Base-by-base conservation (phyloP, 2,329 filamentous ascomycete species). In the Talaromyces pinophilus region DNA sequence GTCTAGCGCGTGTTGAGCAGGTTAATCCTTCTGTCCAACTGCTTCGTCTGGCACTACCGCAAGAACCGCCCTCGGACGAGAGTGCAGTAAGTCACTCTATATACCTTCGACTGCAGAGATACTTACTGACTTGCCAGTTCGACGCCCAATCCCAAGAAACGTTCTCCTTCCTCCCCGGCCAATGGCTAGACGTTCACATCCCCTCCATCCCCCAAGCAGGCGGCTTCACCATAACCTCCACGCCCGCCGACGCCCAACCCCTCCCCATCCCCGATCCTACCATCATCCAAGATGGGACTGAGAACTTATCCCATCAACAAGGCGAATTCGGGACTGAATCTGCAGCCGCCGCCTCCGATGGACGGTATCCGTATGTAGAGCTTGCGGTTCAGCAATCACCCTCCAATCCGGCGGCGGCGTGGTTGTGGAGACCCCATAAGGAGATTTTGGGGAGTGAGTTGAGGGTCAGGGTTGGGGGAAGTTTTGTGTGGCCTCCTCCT, bases 211-310 rank as follows among this genome's bases (percentile, higher is more conserved):
- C 84, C 52, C 88, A 90, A 75, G 88, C 92, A 3, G 93, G 93
- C 40, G 93, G 93, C 66, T 97, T 96, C 82, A 96, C 92, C 50
- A 90, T 96, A 69, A 94, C 92, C 6, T 95, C 91, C 1, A 81
- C 90, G 0, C 92, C 92, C 0, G 84, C 83, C 50, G 80, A 83
- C 64, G 84, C 86, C 2, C 68, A 77, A 75, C 59, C 70, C 11
- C 71, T 76, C n/a, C 73, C 74, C 11, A 70, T 70, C 22, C 70
- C 72, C 8, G 71, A 68, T 57, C 61, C 71, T 1, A 48, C 67
- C 44, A 44, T 64, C 25, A 19, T 67, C 28, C 63, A 65, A 57
- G 57, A 63, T 15, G 62, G 66, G 7, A 54, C 59, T 19, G 59
- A 66, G 13, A 17, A 60, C 19, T 15, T 66, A 17, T 22, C 30